Evolutionary conservation across 176 grass and related monocot genomes (phyloP).

Genomic region (Phoenix roebelenii): DNA sequence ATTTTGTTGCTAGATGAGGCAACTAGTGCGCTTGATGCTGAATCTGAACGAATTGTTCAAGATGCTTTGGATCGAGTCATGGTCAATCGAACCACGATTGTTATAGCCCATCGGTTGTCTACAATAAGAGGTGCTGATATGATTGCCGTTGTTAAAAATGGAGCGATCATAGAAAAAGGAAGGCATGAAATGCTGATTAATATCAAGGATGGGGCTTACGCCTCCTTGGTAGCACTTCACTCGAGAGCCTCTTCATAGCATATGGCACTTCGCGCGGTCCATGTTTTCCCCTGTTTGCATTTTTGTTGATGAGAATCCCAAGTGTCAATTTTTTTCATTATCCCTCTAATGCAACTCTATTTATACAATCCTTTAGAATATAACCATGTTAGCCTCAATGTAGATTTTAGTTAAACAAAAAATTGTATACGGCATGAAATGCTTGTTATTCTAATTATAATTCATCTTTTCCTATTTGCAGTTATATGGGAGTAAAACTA

Average conservation of each 20-base stretch:
- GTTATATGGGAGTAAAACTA: too few relatives aligned
- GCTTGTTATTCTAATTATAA: too few relatives aligned
- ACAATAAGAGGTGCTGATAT: constrained; percentile 67
- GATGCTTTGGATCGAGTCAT: constrained; percentile 78
- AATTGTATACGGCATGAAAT: too few relatives aligned
- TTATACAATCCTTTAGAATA: too few relatives aligned
- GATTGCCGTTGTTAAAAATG: constrained; percentile 71
- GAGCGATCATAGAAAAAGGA: constrained; percentile 83
- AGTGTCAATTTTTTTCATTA: too few relatives aligned
- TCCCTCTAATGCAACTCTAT: too few relatives aligned
- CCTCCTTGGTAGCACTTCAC: constrained; percentile 89
- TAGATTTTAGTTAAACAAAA: too few relatives aligned
- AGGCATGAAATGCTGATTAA: constrained; percentile 76
- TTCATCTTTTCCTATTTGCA: too few relatives aligned
- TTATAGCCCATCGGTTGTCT: constrained; percentile 74
- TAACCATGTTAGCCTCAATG: too few relatives aligned
- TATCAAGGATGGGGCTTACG: constrained; percentile 91
- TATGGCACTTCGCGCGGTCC: background rate
- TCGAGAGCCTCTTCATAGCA: constrained; percentile 34
- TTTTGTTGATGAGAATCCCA: background rate
- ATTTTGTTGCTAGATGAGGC: constrained; percentile 89
- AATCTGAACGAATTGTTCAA: constrained; percentile 85
- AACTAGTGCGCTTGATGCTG: constrained; percentile 96
- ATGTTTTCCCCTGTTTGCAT: background rate
- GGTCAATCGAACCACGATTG: constrained; percentile 77